Percentiles rank a stretch among this genome's conserved stretches.
Conservation (phyloP, 257 asterid genomes). For the Nicotiana benthamiana region DNA sequence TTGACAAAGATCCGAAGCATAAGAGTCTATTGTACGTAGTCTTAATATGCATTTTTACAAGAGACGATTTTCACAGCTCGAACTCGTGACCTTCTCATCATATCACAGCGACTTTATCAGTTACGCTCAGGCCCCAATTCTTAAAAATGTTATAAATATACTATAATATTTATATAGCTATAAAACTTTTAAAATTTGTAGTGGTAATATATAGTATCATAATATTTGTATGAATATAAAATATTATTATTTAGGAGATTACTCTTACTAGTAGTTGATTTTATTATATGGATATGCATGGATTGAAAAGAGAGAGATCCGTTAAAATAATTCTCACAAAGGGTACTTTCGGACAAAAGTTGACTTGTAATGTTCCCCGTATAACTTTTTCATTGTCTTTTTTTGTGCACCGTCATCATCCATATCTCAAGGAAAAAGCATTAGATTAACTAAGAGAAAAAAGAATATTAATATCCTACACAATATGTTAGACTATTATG, state of each 20-base stretch:
- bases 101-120: accelerated
- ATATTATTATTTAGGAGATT: no score
- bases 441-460: background rate
- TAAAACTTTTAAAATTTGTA: no score
- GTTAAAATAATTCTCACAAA: background rate
- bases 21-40: no score
- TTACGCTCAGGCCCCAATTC: no score
- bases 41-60: no score
- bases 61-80: no score
- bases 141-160: no score
- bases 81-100: no score
- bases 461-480: background rate
- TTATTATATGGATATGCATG: background rate
- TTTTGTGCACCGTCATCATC: background rate
- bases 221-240: no score
- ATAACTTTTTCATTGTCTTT: background rate
- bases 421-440: background rate
- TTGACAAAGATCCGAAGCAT: accelerated
- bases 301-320: background rate
- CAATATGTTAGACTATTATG: background rate
- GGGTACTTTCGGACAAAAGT: background rate
- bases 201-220: no score
- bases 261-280: background rate
- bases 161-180: no score
- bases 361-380: background rate